Conservation (phyloP, 768 basidiomycete species). For the Rhizopogon vulgaris region DNA sequence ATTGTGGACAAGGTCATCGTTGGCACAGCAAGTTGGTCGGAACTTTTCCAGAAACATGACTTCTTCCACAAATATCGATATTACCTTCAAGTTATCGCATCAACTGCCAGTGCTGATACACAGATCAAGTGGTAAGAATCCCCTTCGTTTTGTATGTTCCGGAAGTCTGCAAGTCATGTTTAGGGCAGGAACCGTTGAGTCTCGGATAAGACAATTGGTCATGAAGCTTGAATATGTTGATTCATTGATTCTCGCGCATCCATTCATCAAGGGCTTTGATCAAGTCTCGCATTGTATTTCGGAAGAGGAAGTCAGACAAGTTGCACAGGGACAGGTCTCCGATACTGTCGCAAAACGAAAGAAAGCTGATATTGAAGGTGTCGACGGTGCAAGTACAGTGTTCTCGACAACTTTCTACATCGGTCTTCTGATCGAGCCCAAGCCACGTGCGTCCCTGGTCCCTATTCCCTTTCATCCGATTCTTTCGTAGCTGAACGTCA, state of each 20-base stretch:
- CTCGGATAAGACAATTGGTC: slow-evolving; percentile 89
- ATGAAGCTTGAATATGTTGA: slow-evolving; percentile 98
- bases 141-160: background rate
- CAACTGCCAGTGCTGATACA: slow-evolving; percentile 74
- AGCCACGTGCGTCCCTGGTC: slow-evolving; percentile 59
- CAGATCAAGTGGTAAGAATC: slow-evolving; percentile 85
- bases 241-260: slow-evolving; percentile 86
- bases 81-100: slow-evolving; percentile 94
- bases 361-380: slow-evolving; percentile 71
- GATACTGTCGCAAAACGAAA: slow-evolving; percentile 66
- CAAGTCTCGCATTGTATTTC: slow-evolving; percentile 77
- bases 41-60: slow-evolving; percentile 92
- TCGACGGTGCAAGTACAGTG: slow-evolving; percentile 72
- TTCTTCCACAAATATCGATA: slow-evolving; percentile 97
- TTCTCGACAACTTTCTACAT: slow-evolving; percentile 98
- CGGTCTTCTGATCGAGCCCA: slow-evolving; percentile 87
- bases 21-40: slow-evolving; percentile 80
- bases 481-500: slow-evolving; percentile 11
- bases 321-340: slow-evolving; percentile 83
- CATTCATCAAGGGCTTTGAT: slow-evolving; percentile 91
- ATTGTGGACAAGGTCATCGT: slow-evolving; percentile 91
- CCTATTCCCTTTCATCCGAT: slow-evolving; percentile 6
- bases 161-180: slow-evolving; percentile 9
- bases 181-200: slow-evolving; percentile 97
- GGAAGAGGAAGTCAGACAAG: slow-evolving; percentile 82